Percentiles rank a stretch among this genome's conserved stretches.
These are phyloP conservation scores for Cyclocybe aegerita DNA, from an alignment of 768 basidiomycete species.

Conservation along the genomic window DNA sequence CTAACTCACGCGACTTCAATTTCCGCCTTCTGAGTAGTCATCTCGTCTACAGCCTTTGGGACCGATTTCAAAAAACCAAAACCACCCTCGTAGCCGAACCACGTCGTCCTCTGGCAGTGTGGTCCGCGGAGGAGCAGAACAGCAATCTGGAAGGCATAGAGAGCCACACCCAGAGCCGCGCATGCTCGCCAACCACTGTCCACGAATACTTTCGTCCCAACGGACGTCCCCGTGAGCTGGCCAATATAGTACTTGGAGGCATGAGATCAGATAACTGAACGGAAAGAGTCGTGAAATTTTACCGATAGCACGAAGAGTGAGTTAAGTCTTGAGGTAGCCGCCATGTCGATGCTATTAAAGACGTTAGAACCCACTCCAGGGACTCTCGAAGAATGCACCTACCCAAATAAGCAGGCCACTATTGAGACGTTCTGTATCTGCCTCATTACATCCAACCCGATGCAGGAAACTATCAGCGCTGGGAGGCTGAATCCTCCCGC, in stretches of 20 bases:
- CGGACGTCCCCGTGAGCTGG: conserved; percentile 70
- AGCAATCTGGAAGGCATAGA: conserved; percentile 47
- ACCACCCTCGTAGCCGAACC: conserved; percentile 59
- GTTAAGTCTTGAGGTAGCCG: conserved; percentile 60
- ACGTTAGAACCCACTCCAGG: conserved; percentile 1
- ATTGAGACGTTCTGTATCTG: conserved; percentile 64
- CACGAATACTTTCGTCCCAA: conserved; percentile 63
- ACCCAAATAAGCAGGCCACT: conserved; percentile 52
- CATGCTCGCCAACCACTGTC: conserved; percentile 61
- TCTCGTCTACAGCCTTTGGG: too few relatives aligned
- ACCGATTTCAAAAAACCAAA: conserved; percentile 4
- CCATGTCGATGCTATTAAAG: conserved; percentile 17
- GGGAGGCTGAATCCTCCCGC: conserved; percentile 59
- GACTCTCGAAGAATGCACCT: neutral
- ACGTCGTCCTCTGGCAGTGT: conserved; percentile 45
- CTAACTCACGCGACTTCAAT: too few relatives aligned
- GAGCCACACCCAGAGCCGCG: conserved; percentile 52
- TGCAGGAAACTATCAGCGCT: conserved; percentile 57
- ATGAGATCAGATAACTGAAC: neutral
- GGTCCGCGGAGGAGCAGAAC: conserved; percentile 62
- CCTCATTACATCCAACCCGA: conserved; percentile 59
- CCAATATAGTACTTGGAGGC: conserved; percentile 52
- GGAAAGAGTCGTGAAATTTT: conserved; percentile 12
- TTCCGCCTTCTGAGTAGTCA: too few relatives aligned
- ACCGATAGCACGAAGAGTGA: conserved; percentile 64